Evolutionary conservation across 306 rosid species (phyloP).

Genomic region (Fragaria iinumae): DNA sequence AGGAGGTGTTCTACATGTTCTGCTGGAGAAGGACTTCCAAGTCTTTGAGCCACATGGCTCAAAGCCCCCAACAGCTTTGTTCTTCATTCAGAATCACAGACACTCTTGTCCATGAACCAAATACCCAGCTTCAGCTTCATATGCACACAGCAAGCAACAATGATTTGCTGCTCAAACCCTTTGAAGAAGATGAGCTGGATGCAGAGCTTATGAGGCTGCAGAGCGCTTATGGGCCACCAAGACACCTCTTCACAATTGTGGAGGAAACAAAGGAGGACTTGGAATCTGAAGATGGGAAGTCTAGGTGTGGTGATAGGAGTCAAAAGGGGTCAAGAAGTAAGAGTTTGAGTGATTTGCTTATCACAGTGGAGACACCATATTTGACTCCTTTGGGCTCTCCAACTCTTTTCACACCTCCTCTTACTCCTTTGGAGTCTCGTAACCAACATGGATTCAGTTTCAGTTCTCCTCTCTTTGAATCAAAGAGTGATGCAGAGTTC

Average conservation of each 20-base stretch:
- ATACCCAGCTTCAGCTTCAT: conserved; percentile 47
- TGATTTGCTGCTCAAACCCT: conserved; percentile 65
- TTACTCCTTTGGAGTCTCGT: conserved; percentile 51
- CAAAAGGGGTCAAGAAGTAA: conserved; percentile 60
- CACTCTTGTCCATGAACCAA: conserved; percentile 50
- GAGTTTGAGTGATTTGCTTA: conserved; percentile 76
- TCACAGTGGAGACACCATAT: conserved; percentile 75
- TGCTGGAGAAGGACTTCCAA: conserved; percentile 71
- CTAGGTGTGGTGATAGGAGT: conserved; percentile 37
- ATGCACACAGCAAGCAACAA: conserved; percentile 37
- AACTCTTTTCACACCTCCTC: conserved; percentile 72
- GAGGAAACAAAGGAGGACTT: conserved; percentile 96
- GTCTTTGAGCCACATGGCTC: conserved; percentile 56
- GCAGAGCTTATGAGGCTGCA: conserved; percentile 69
- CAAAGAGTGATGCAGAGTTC: conserved; percentile 83
- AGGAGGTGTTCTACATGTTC: conserved; percentile 79
- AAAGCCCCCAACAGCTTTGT: conserved; percentile 54
- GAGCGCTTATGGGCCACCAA: conserved; percentile 61
- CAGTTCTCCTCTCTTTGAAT: conserved; percentile 69
- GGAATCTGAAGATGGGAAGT: conserved; percentile 80
- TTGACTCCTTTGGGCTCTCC: conserved; percentile 86
- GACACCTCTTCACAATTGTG: conserved; percentile 82
- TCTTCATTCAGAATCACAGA: conserved; percentile 57
- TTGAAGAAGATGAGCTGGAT: conserved; percentile 66
- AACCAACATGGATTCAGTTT: conserved; percentile 60